Percentiles rank a stretch among this genome's conserved stretches.
Conservation (phyloP, 768 basidiomycete genomes). For the Chalciporus piperatus region DNA sequence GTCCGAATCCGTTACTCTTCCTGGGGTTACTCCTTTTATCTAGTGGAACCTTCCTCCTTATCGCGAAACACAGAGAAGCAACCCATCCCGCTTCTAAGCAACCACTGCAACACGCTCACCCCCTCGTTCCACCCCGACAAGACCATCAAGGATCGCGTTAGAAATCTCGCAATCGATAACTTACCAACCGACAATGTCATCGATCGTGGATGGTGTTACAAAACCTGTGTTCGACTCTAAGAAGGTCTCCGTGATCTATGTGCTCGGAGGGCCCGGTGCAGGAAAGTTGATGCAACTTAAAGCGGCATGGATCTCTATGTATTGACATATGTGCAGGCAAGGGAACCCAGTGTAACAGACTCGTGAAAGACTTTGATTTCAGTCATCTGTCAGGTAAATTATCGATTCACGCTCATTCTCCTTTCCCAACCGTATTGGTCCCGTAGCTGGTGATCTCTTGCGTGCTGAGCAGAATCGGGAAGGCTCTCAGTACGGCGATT, state of each 20-base stretch:
- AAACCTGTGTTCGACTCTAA: constrained; percentile 51
- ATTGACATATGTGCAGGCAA: constrained; percentile 58
- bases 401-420: background rate
- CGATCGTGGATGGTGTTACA: constrained; percentile 5
- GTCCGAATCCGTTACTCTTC: constrained; percentile 64
- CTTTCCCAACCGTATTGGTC: constrained; percentile 6
- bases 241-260: constrained; percentile 88
- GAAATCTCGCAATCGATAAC: constrained; percentile 1
- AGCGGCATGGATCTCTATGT: constrained; percentile 5
- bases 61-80: constrained; percentile 55
- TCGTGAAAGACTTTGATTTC: constrained; percentile 84
- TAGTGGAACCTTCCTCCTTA: constrained; percentile 53
- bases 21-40: constrained; percentile 54
- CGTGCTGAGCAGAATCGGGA: constrained; percentile 90
- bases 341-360: constrained; percentile 87
- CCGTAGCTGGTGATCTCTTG: constrained; percentile 90
- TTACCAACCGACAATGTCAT: constrained; percentile 20
- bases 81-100: constrained; percentile 59
- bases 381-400: constrained; percentile 86
- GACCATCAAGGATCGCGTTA: constrained; percentile 18
- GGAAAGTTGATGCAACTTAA: constrained; percentile 49
- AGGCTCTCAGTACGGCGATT: constrained; percentile 74
- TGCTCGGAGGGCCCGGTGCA: constrained; percentile 95
- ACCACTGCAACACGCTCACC: constrained; percentile 61
- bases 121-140: constrained; percentile 61